Conservation (phyloP, 495 filamentous ascomycete species). For the Lasiosphaeria miniovina region DNA sequence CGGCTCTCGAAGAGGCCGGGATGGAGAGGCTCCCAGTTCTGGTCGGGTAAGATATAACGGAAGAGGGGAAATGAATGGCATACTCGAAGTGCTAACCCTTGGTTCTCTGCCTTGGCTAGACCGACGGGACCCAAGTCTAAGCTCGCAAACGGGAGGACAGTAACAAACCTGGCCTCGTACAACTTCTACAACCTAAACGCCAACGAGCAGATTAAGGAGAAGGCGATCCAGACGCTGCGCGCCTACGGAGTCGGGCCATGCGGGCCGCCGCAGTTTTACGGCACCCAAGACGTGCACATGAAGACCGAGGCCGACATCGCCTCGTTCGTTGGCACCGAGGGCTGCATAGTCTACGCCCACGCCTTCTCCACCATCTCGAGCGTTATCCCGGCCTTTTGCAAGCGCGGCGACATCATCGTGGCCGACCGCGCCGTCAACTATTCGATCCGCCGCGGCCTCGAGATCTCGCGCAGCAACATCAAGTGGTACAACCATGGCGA, state of each 20-base stretch:
- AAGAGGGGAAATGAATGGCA: no score
- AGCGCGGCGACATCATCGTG: conserved; percentile 96
- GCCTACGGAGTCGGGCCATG: conserved; percentile 96
- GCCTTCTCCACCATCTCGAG: conserved; percentile 91
- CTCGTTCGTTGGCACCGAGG: conserved; percentile 75
- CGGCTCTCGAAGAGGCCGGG: conserved; percentile 72
- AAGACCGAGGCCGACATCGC: conserved; percentile 94
- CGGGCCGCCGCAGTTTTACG: conserved; percentile 96
- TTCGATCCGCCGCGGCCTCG: conserved; percentile 88
- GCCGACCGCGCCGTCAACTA: conserved; percentile 95
- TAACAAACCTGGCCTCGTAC: conserved; percentile 86
- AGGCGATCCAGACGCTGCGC: conserved; percentile 87
- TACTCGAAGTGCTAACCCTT: background rate
- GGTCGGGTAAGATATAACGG: conserved; percentile 60
- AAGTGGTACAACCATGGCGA: conserved; percentile 96
- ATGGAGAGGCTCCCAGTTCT: conserved; percentile 82
- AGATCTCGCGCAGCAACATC: conserved; percentile 86
- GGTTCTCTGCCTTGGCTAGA: conserved; percentile 39
- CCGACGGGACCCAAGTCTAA: conserved; percentile 88
- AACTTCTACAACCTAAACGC: conserved; percentile 96
- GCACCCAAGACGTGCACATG: conserved; percentile 97
- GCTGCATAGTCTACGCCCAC: conserved; percentile 92
- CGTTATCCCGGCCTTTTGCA: conserved; percentile 94
- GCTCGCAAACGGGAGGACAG: conserved; percentile 82
- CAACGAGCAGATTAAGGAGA: conserved; percentile 88